Evolutionary conservation across 768 basidiomycete genomes (phyloP), one percentile per base, ranked within the genome.

Genomic region (Clavulina sp.): DNA sequence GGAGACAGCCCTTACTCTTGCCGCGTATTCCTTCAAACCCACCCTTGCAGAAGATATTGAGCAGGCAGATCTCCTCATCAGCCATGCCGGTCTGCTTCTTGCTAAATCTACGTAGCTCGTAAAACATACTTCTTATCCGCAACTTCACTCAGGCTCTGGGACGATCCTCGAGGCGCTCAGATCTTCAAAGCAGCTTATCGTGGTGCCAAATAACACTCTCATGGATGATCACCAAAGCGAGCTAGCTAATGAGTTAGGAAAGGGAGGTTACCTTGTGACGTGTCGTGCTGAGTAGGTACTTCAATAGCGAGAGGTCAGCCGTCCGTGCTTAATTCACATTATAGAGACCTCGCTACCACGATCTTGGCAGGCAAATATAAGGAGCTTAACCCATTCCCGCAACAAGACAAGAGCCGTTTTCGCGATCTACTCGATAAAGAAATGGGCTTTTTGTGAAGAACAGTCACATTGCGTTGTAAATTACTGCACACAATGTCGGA

Each of bases 211-310:
- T 63, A 69, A 79, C 40, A 81, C 84, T 0, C 68, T 99, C 29
- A 73, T 92, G 63, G 81, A 95, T 63, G 85, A 95, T 62, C 93
- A 99, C 61, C 93, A 99, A 69, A 71, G 78, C 50, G 88, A 99
- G 60, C 70, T 99, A 4, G 88, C 93, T 0, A 64, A 71, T 36
- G 76, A 78, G 9, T 68, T 99, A 51, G 69, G 70, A 16, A 63
- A 61, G 18, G 70, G 75, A 32, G 72, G 74, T 4, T 70, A 85
- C 64, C 66, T 89, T 43, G 71, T 64, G 54, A 65, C 76, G 23
- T 71, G 78, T 1, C 73, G 69, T 13, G 68, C 79, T 43, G 59
- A 63, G 86, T 87, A 65, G 67, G 82, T 66, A n/a, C 41, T 33
- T 28, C 50, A 38, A 21, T 28, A 19, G 5, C 60, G 81, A 80